phyloP scores from a whole-genome alignment of 768 basidiomycete species.

The Leccinum subgranulosum region DNA sequence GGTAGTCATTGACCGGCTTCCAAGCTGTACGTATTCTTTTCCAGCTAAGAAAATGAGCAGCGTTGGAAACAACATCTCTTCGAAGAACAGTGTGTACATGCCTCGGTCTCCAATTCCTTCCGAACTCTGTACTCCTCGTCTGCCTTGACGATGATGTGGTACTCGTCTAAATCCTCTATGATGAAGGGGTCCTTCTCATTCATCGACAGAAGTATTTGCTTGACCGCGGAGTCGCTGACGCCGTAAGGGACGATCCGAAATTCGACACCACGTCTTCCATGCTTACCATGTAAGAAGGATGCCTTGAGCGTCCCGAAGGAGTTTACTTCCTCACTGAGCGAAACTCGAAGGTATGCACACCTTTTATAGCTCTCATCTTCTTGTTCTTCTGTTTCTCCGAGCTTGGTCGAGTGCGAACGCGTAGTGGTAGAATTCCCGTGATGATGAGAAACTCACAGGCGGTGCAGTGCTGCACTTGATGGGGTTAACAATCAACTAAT shows the following conservation, averaged over 20 bases:
- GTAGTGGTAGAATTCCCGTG: slow-evolving; percentile 1
- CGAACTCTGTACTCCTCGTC: slow-evolving; percentile 76
- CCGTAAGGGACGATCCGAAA: not conserved
- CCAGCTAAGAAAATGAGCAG: slow-evolving; percentile 45
- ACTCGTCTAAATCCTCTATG: slow-evolving; percentile 84
- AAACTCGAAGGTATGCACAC: slow-evolving; percentile 31
- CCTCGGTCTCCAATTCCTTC: slow-evolving; percentile 74
- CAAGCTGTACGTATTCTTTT: slow-evolving; percentile 83
- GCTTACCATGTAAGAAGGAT: slow-evolving; percentile 66
- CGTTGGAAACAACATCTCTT: not conserved
- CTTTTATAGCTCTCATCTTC: slow-evolving; percentile 64
- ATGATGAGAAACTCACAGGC: slow-evolving; percentile 16
- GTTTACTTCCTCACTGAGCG: slow-evolving; percentile 5
- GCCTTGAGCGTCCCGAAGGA: slow-evolving; percentile 36
- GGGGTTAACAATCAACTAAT: not conserved
- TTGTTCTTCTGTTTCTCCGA: not conserved
- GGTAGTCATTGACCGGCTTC: slow-evolving; percentile 37
- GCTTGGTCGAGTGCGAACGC: slow-evolving; percentile 3
- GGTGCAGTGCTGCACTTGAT: not conserved
- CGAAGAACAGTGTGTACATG: slow-evolving; percentile 19
- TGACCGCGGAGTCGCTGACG: slow-evolving; percentile 80
- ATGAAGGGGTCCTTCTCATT: slow-evolving; percentile 80
- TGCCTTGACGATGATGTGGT: slow-evolving; percentile 78
- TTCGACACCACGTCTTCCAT: not conserved
- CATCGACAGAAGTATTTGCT: slow-evolving; percentile 80